Evolutionary conservation across 169 alveolate genomes (phyloP).

Genomic region (Besnoitia besnoiti): DNA sequence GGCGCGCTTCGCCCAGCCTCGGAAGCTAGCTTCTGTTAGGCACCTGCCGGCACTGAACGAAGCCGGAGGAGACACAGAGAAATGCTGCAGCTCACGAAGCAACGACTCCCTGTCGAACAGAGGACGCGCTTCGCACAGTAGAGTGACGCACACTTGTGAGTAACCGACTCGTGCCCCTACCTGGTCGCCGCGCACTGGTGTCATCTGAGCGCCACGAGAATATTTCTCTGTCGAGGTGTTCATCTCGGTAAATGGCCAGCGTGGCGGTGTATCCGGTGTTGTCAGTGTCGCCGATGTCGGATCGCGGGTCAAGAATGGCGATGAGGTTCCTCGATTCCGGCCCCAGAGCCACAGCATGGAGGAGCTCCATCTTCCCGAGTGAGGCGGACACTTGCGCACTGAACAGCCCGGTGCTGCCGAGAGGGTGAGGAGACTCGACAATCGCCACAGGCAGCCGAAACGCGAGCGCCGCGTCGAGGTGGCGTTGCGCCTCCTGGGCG

Average conservation of each 20-base stretch:
- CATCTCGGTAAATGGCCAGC: constrained; percentile 59
- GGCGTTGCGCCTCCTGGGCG: constrained; percentile 4
- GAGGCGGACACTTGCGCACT: constrained; percentile 3
- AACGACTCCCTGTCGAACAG: too few species aligned
- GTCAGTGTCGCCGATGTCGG: constrained; percentile 67
- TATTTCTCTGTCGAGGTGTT: constrained; percentile 3
- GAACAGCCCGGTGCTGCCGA: neutral
- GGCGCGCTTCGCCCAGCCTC: too few species aligned
- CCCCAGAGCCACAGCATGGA: neutral
- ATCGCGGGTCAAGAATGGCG: constrained; percentile 71
- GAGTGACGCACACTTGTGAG: too few species aligned
- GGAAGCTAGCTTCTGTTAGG: too few species aligned
- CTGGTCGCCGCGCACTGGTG: constrained; percentile 25
- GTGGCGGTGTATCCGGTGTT: constrained; percentile 43
- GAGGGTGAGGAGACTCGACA: constrained; percentile 70
- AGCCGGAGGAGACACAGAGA: too few species aligned
- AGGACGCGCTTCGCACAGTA: too few species aligned
- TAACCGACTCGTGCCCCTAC: too few species aligned
- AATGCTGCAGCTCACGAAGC: too few species aligned
- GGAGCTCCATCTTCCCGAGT: neutral
- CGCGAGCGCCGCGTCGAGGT: neutral
- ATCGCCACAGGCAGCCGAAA: constrained; percentile 55
- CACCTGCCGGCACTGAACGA: too few species aligned
- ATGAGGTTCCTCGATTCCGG: constrained; percentile 36
- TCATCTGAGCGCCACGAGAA: neutral